phyloP scores from a whole-genome alignment of 768 basidiomycete genomes.

The Boletus tylopilopsis region DNA sequence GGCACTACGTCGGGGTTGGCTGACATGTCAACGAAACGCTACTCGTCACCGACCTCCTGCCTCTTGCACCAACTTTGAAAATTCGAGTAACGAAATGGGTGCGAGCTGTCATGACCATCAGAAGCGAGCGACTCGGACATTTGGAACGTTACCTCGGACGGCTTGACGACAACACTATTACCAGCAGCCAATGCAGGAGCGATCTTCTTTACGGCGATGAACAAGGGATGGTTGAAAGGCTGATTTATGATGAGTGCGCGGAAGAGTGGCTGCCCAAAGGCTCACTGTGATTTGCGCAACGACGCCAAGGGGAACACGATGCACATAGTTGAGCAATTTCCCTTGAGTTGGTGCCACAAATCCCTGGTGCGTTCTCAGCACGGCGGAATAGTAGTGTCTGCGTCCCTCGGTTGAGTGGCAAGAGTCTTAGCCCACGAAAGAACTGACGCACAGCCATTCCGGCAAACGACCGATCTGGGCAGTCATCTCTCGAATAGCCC shows the following conservation, averaged over 20 bases:
- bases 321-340: conserved; percentile 72
- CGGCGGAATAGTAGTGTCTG: conserved; percentile 75
- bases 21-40: not conserved
- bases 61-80: conserved; percentile 57
- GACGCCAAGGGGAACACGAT: conserved; percentile 80
- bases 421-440: not conserved
- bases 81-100: conserved; percentile 76
- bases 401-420: conserved; percentile 2
- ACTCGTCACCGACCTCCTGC: conserved; percentile 55
- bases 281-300: conserved; percentile 83
- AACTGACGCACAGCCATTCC: conserved; percentile 72
- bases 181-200: conserved; percentile 82
- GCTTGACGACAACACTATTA: conserved; percentile 79
- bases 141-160: conserved; percentile 55
- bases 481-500: conserved; percentile 81
- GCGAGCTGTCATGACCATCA: conserved; percentile 47
- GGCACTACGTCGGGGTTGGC: conserved; percentile 52
- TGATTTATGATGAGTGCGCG: conserved; percentile 24
- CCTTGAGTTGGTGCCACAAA: conserved; percentile 80
- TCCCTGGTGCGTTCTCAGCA: conserved; percentile 64
- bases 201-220: conserved; percentile 88
- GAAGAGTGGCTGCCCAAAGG: not conserved
- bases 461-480: conserved; percentile 74
- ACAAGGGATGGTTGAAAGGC: conserved; percentile 89
- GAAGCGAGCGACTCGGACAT: not conserved